Evolutionary conservation across 2,329 filamentous ascomycete genomes (phyloP).

Genomic region (Alternaria triticina): DNA sequence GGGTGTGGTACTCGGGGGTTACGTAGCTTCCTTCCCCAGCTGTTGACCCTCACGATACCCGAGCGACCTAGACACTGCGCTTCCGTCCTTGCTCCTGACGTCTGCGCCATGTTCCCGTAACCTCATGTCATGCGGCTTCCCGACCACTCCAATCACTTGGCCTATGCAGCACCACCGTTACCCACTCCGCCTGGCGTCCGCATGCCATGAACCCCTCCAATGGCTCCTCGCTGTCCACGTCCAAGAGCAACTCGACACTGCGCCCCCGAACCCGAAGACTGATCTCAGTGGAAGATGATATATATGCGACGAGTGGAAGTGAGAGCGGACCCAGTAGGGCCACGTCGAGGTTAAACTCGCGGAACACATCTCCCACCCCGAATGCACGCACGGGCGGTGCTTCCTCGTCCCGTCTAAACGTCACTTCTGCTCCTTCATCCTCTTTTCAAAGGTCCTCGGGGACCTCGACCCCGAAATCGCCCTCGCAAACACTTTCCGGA

Average conservation of each 20-base stretch:
- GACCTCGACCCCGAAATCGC: constrained; percentile 29
- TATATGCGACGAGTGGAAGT: constrained; percentile 44
- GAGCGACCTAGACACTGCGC: constrained; percentile 12
- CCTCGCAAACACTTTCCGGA: constrained; percentile 47
- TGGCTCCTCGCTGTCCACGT: constrained; percentile 44
- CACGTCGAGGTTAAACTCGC: constrained; percentile 41
- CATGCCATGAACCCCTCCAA: constrained; percentile 51
- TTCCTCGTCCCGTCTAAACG: constrained; percentile 42
- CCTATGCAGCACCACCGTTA: constrained; percentile 47
- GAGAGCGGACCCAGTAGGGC: constrained; percentile 48
- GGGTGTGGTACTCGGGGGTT: constrained; percentile 14
- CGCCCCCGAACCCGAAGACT: constrained; percentile 55
- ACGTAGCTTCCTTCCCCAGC: constrained; percentile 27
- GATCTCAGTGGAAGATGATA: constrained; percentile 57
- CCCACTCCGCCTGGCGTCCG: constrained; percentile 40
- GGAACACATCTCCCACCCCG: constrained; percentile 51
- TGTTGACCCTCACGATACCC: constrained; percentile 19
- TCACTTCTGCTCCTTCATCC: constrained; percentile 35
- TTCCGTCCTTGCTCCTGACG: constrained; percentile 8
- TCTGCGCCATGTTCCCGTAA: constrained; percentile 36
- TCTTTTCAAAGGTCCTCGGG: constrained; percentile 32
- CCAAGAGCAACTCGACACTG: constrained; percentile 53
- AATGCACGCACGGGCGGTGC: constrained; percentile 22
- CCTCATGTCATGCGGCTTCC: constrained; percentile 42
- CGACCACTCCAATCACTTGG: constrained; percentile 31